phyloP scores from a whole-genome alignment of 768 basidiomycete species.

The Tylopilus balloui region DNA sequence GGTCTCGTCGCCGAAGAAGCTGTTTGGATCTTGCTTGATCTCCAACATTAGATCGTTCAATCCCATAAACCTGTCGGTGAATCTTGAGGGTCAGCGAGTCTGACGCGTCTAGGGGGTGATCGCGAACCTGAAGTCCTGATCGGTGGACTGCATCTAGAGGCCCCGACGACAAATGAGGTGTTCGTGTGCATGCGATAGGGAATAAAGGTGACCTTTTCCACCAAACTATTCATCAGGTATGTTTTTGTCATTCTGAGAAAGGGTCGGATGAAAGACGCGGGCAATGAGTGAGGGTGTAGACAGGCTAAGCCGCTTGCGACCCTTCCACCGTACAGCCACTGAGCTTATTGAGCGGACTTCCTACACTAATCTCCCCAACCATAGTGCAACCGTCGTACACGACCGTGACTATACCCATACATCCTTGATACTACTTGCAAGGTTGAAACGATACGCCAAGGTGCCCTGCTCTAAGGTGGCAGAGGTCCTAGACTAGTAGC shows the following conservation, averaged over 20 bases:
- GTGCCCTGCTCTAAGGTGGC: too few relatives aligned
- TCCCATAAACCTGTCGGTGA: conserved; percentile 84
- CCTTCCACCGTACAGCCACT: conserved; percentile 14
- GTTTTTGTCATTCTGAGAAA: conserved; percentile 68
- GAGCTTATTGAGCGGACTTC: too few relatives aligned
- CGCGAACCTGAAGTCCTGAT: conserved; percentile 82
- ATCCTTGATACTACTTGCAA: too few relatives aligned
- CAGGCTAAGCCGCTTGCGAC: conserved; percentile 23
- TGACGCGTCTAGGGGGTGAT: conserved; percentile 17
- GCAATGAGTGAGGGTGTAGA: conserved; percentile 3
- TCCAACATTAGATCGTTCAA: conserved; percentile 91
- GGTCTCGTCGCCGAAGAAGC: conserved; percentile 78
- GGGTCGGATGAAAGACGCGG: not conserved
- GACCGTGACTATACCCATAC: too few relatives aligned
- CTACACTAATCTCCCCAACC: too few relatives aligned
- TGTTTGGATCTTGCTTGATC: conserved; percentile 70
- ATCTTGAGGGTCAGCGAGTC: conserved; percentile 14
- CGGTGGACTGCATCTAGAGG: conserved; percentile 78
- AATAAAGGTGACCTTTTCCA: conserved; percentile 61
- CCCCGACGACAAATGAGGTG: conserved; percentile 2
- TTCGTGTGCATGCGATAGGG: not conserved
- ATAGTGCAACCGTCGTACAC: too few relatives aligned
- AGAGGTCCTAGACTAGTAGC: too few relatives aligned
- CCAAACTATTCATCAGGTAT: conserved; percentile 78
- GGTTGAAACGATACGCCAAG: too few relatives aligned